Base-by-base conservation (phyloP, 2,329 filamentous ascomycete species). In the Ustilaginoidea virens region DNA sequence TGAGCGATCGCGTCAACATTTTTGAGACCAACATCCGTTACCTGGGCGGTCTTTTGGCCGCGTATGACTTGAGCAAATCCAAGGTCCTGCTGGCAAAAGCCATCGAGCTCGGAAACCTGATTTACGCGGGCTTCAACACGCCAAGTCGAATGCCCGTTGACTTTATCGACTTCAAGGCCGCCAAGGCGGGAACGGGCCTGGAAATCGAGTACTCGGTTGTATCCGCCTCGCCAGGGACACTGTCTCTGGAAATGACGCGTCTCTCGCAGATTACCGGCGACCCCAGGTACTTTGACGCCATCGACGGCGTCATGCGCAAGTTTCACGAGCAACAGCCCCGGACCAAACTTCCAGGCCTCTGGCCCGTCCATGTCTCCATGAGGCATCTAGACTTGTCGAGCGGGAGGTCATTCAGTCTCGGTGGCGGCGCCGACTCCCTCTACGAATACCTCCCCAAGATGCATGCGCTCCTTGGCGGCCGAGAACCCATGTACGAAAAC, bases 221-320 rank as follows among this genome's bases (percentile, higher is more conserved):
- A 41, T 53, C 78, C 41, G 70, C 65, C 36, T 61, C 74, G 53
- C 45, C 80, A 43, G 73, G 75, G 10, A 78, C 74, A 5, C 54
- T 83, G 31, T 70, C 69, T 17, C 48, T 85, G 39, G 78, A 85
- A 44, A 80, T 85, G 44, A 80, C 74, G 4, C 60, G 77, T 6
- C 58, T 85, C 23, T 70, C 73, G 11, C 74, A 81, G 46, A 53
- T 83, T 25, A 80, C 78, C 0, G 68, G 68, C 21, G 61, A 81
- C 35, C 50, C 65, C 18, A 80, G 74, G 42, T 85, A 78, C 52
- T 81, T 74, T 46, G 79, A 85, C 46, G 80, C 78, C 4, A 64
- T 82, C 31, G 69, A 74, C 32, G 65, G 75, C 17, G 69, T 87
- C 31, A 78, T 72, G 11, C 63, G 77, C 33, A 61, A 73, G 12